Evolutionary conservation across 2,329 filamentous ascomycete species (phyloP), one percentile per base, ranked within the genome.

Genomic region (Talaromyces sp.): DNA sequence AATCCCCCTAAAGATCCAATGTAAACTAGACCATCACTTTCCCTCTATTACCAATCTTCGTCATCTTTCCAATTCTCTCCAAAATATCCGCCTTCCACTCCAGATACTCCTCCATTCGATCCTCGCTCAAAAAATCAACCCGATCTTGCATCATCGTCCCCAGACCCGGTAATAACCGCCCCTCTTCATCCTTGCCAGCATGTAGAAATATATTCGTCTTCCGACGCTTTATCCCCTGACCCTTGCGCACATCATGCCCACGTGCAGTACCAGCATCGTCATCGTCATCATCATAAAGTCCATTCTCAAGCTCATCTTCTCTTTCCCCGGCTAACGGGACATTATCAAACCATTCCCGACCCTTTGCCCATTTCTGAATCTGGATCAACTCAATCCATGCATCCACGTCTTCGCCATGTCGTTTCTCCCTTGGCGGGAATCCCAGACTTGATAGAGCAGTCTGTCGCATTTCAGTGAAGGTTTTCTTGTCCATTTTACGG

Each of bases 341-440:
- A 62, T 88, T 84, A 28, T 79, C 73, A 60, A 89, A 89, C 87
- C 87, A 90, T 65, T 89, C 85, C 53, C 81, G 70, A 3, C 70
- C 86, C 79, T 82, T 78, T 17, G 81, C 73, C 76, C 78, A 82
- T 1, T 70, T 70, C 21, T 74, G 70, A 19, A 71, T 68, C 62
- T 73, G 80, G 41, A 89, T 79, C 58, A 82, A 74, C 19, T 80
- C 71, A 59, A 89, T 80, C 62, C 87, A 88, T 2, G 75, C 73
- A 60, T 89, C 84, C 37, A 91, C 80, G 36, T 87, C 82, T 53
- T 70, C 71, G 10, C 70, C 69, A 57, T 73, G 68, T 19, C 63
- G 61, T 48, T 77, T 75, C 13, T 78, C 67, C 15, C 75, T 79
- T 7, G 81, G 64, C 1, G 76, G 64, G 7, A 75, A 61, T 2